A percentile compares a stretch with the other conserved stretches of the same genome.
Conservation (phyloP, 441 rosid genomes). For the Geranium incanum region DNA sequence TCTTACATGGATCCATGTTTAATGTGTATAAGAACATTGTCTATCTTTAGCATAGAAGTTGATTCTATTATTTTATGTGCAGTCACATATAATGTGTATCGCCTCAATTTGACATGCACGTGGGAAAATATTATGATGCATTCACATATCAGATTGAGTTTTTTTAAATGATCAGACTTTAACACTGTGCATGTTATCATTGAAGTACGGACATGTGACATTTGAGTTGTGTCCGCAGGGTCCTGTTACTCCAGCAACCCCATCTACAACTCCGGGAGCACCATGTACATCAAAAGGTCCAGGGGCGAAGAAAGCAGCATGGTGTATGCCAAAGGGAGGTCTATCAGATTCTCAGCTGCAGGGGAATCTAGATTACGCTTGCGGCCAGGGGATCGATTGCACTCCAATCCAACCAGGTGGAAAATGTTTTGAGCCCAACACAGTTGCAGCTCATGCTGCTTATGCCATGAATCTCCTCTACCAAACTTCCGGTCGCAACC, state of each 20-base stretch:
- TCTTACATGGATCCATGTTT: no score
- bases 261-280: slow-evolving; percentile 7
- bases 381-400: slow-evolving; percentile 72
- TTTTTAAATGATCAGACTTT: no score
- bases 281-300: slow-evolving; percentile 20
- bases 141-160: no score
- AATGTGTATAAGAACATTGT: no score
- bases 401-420: slow-evolving; percentile 76
- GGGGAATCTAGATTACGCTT: slow-evolving; percentile 73
- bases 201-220: neutral
- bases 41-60: no score
- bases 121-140: no score
- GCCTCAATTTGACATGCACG: no score
- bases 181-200: no score
- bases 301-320: slow-evolving; percentile 27
- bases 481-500: slow-evolving; percentile 46
- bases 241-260: slow-evolving; percentile 14
- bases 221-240: neutral
- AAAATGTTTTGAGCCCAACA: slow-evolving; percentile 73
- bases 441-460: slow-evolving; percentile 62
- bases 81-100: no score
- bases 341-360: slow-evolving; percentile 49
- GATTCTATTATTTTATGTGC: no score
- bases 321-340: slow-evolving; percentile 68
- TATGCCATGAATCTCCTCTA: slow-evolving; percentile 80